These are phyloP conservation scores for Epichloe amarillans DNA, from an alignment of 2,329 filamentous ascomycete genomes.

Conservation along the genomic window DNA sequence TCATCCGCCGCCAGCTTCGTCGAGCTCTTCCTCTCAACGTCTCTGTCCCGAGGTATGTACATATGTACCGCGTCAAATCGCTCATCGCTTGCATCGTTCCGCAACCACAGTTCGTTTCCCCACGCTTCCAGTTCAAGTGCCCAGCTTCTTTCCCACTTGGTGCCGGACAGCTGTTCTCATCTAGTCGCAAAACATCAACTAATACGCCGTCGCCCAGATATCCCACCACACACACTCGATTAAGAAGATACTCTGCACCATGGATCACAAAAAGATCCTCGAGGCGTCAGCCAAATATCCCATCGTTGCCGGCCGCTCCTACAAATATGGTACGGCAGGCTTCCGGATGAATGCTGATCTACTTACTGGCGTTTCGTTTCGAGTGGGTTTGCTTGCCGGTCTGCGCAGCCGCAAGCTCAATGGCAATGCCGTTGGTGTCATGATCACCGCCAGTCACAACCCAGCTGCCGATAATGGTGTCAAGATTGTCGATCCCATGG, in stretches of 20 bases:
- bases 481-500: constrained; percentile 94
- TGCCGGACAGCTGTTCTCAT: background rate
- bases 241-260: constrained; percentile 15
- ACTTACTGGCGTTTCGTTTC: constrained; percentile 83
- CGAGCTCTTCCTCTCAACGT: background rate
- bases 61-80: too few species aligned
- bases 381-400: constrained; percentile 78
- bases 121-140: background rate
- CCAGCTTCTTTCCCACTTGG: background rate
- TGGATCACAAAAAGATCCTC: constrained; percentile 43
- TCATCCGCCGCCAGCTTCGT: background rate
- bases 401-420: constrained; percentile 82
- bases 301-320: constrained; percentile 39
- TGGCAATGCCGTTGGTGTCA: constrained; percentile 86
- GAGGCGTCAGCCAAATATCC: constrained; percentile 50
- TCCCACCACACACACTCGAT: background rate
- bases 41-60: background rate
- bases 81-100: background rate
- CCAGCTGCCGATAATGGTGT: constrained; percentile 81
- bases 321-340: constrained; percentile 54
- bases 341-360: constrained; percentile 63
- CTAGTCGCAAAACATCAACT: background rate
- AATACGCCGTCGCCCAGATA: background rate
- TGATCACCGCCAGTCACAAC: constrained; percentile 93
- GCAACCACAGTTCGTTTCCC: background rate